phyloP scores from a whole-genome alignment of 2,329 filamentous ascomycete species.

The Macrophomina pseudophaseolina region DNA sequence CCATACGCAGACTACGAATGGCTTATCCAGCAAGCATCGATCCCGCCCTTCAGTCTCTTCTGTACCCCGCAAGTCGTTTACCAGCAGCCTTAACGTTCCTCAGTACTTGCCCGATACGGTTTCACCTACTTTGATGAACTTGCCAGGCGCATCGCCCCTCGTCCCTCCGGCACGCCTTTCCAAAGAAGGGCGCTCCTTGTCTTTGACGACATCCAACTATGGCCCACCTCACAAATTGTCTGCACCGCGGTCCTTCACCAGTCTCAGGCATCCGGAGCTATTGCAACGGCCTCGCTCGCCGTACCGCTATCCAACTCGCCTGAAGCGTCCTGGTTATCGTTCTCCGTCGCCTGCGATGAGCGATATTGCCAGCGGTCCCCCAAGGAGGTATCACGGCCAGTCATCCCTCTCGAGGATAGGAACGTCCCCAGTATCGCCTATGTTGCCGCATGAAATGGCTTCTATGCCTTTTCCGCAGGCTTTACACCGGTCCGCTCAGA shows the following conservation, averaged over 20 bases:
- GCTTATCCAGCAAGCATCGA: conserved; percentile 41
- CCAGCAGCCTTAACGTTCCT: conserved; percentile 49
- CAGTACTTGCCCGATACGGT: conserved; percentile 46
- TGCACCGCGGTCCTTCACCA: conserved; percentile 51
- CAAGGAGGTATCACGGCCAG: conserved; percentile 31
- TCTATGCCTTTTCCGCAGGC: conserved; percentile 2
- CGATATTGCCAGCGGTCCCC: conserved; percentile 39
- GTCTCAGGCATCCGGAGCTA: conserved; percentile 48
- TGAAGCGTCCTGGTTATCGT: conserved; percentile 49
- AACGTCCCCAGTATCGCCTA: conserved; percentile 16
- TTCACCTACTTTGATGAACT: conserved; percentile 41
- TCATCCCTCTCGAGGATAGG: conserved; percentile 35
- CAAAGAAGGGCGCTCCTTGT: conserved; percentile 50
- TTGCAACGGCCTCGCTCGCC: conserved; percentile 44
- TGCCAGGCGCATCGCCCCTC: conserved; percentile 38
- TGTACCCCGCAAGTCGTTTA: conserved; percentile 45
- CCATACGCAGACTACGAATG: conserved; percentile 49
- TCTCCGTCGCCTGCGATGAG: conserved; percentile 52
- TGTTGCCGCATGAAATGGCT: conserved; percentile 17
- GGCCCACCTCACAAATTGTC: conserved; percentile 44
- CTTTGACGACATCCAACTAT: conserved; percentile 44
- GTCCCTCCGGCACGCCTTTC: conserved; percentile 34
- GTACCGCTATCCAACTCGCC: conserved; percentile 49
- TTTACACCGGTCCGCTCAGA: conserved; percentile 12
- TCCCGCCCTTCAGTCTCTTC: conserved; percentile 48